A percentile compares a stretch with the other conserved stretches of the same genome.
Evolutionary conservation across 805 yeast genomes (phyloP).

Genomic region (Suhomyces sp.): DNA sequence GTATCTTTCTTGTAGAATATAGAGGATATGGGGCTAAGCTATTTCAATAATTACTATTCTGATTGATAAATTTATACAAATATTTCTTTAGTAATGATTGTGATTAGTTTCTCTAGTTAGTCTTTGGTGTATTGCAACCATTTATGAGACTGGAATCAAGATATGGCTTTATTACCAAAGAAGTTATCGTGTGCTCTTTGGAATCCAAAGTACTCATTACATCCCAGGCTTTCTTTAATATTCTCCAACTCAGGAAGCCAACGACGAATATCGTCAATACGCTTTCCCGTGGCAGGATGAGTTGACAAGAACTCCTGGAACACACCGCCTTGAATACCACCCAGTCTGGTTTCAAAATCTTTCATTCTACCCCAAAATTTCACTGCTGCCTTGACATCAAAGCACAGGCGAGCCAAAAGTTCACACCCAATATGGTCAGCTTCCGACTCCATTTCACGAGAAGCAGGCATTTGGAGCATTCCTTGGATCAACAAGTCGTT

Average conservation of each 20-base stretch:
- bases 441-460: slow-evolving; percentile 92
- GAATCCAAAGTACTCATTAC: slow-evolving; percentile 21
- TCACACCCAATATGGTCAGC: slow-evolving; percentile 94
- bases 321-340: slow-evolving; percentile 17
- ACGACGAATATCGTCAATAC: slow-evolving; percentile 62
- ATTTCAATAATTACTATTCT: too few species aligned
- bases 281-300: slow-evolving; percentile 79
- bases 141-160: too few species aligned
- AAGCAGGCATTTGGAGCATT: slow-evolving; percentile 72
- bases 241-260: slow-evolving; percentile 65
- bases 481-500: slow-evolving; percentile 54
- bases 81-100: too few species aligned
- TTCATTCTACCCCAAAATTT: slow-evolving; percentile 83
- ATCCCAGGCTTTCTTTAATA: slow-evolving; percentile 41
- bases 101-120: too few species aligned
- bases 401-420: slow-evolving; percentile 90
- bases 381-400: slow-evolving; percentile 70
- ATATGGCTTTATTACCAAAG: neutral
- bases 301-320: slow-evolving; percentile 72
- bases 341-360: slow-evolving; percentile 34
- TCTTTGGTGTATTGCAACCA: too few species aligned
- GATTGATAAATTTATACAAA: too few species aligned
- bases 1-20: too few species aligned
- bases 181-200: neutral
- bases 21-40: too few species aligned